Conservation (phyloP, 768 basidiomycete species). For the Rossbeevera mucosa region DNA sequence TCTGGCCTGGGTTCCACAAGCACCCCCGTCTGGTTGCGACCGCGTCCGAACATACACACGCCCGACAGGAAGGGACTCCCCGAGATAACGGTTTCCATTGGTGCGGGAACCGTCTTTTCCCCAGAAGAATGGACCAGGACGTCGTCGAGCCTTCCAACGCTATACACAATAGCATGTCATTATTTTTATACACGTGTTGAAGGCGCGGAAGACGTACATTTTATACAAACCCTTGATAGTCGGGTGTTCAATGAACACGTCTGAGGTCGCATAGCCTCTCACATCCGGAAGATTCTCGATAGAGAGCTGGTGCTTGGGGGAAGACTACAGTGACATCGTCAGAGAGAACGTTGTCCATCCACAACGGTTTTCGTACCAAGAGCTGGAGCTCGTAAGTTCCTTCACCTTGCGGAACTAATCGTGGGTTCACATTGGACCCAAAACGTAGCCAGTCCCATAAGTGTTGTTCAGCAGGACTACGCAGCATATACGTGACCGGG, state of each 20-base stretch:
- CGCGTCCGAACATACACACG: conserved; percentile 39
- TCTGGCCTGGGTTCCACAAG: conserved; percentile 31
- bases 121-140: conserved; percentile 30
- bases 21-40: conserved; percentile 26
- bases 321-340: conserved; percentile 18
- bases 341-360: neutral
- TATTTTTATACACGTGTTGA: neutral
- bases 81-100: conserved; percentile 30
- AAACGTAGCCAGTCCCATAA: conserved; percentile 34
- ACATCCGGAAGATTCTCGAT: conserved; percentile 35
- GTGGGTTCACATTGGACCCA: conserved; percentile 16
- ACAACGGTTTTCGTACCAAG: conserved; percentile 24
- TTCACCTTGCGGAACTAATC: conserved; percentile 36
- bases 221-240: conserved; percentile 40
- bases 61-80: conserved; percentile 24
- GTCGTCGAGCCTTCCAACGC: conserved; percentile 38
- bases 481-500: conserved; percentile 15
- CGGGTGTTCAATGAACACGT: conserved; percentile 42
- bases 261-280: conserved; percentile 41
- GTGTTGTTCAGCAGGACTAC: conserved; percentile 23
- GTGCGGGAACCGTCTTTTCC: conserved; percentile 32
- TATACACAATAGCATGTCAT: conserved; percentile 5
- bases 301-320: conserved; percentile 23
- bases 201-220: conserved; percentile 26
- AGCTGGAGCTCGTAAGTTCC: conserved; percentile 36